Base-by-base conservation (phyloP, 208 protist species). In the Leishmania aethiopica region DNA sequence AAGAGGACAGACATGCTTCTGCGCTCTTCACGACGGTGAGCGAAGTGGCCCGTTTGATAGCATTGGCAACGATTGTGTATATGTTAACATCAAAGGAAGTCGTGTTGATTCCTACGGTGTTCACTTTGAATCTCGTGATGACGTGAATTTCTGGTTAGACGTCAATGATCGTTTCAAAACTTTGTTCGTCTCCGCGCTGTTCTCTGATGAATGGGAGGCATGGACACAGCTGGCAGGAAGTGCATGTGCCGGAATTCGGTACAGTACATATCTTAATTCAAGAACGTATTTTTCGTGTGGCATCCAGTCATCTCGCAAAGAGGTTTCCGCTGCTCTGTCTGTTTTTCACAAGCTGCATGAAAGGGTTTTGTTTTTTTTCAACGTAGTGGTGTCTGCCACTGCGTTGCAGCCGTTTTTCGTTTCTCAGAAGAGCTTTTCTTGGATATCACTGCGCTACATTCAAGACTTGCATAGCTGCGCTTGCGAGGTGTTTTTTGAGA, bases 141-240 rank as follows among this genome's bases (percentile, higher is more conserved):
- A 83, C 19, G 79, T 83, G 8, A 83, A 83, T 25, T 78, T 78
- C 53, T 83, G 79, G 79, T 47, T 76, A 1, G 79, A 83, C 37
- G 59, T n/a, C 25, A 74, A 73, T 10, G 47, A 73, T 3, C 51
- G 47, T 22, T 42, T 35, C 1, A n/a, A 40, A 17, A 83, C 79
- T 1, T 83, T 83, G 45, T 83, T 83, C n/a, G 79, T 83, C 3
- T 78, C 79, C 5, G 79, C 79, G 0, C 25, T 83, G 35, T 83
- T 83, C 53, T 83, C 79, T 19, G 79, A 83, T 42, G 45, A 72
- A 40, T 83, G 79, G 79, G 79, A 83, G 60, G 79, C 79, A 37
- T 83, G 79, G 79, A 83, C 79, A 11, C 79, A 83, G 32, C 35
- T 83, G 8, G 79, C 73, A 25, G 60, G 79, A 45, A 74, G 70